Percentiles rank a stretch among this genome's conserved stretches.
Conservation (phyloP, 495 filamentous ascomycete genomes). For the Sphaerosporella brunnea region DNA sequence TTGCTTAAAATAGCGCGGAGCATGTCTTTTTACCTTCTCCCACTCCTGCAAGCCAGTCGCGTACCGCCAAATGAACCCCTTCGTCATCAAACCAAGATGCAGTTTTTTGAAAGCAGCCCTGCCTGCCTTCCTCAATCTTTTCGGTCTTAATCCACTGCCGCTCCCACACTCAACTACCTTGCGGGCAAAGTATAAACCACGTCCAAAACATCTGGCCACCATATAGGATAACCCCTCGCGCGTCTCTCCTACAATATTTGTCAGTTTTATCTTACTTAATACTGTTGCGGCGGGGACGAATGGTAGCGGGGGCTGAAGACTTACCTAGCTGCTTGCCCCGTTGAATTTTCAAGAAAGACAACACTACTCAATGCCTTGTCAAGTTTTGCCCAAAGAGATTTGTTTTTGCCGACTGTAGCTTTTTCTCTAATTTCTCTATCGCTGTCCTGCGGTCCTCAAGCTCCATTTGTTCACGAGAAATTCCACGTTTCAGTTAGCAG, state of each 20-base stretch:
- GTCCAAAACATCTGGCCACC: background rate
- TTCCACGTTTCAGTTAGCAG: background rate
- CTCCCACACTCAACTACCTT: conserved; percentile 4
- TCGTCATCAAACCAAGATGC: conserved; percentile 5
- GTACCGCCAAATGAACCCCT: conserved; percentile 2
- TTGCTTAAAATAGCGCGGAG: background rate
- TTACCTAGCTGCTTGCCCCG: background rate
- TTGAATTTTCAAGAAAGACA: background rate
- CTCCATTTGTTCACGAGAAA: background rate
- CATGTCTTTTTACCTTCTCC: background rate
- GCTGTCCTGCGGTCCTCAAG: background rate
- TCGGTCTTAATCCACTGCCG: background rate
- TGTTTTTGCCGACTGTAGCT: background rate
- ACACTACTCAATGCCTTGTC: background rate
- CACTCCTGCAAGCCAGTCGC: background rate
- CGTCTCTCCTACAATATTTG: too few relatives aligned
- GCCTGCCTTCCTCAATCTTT: conserved; percentile 1
- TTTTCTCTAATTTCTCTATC: background rate
- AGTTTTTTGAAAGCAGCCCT: background rate
- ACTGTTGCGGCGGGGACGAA: too few relatives aligned
- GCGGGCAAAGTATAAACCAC: background rate
- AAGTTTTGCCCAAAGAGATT: background rate
- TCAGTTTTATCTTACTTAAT: too few relatives aligned
- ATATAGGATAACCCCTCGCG: background rate
- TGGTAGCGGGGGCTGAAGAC: too few relatives aligned